Percentiles rank a stretch among this genome's conserved stretches.
Conservation (phyloP, 108 stramenopile species). For the Stephanodiscus triporus region DNA sequence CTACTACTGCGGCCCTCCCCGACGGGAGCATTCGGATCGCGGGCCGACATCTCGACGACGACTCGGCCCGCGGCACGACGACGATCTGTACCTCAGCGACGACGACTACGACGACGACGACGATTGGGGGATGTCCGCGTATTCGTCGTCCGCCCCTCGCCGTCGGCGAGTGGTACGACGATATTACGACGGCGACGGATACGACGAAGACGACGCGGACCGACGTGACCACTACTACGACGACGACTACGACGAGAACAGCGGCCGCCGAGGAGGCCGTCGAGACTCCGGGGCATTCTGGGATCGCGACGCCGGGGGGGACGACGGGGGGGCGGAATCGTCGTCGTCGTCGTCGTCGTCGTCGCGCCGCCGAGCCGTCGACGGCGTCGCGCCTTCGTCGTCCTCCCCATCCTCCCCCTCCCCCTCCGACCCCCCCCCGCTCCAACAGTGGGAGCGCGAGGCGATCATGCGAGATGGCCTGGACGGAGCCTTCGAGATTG, state of each 20-base stretch:
- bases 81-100: conserved; percentile 34
- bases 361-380: no score
- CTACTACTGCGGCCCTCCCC: not conserved
- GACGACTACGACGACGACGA: conserved; percentile 33
- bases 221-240: no score
- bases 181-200: not conserved
- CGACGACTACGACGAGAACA: not conserved
- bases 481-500: conserved; percentile 26
- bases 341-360: no score
- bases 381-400: no score
- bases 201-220: not conserved
- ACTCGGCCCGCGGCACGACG: not conserved
- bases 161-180: not conserved
- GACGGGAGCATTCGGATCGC: not conserved
- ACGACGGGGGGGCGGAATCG: no score
- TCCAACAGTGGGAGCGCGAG: conserved; percentile 28
- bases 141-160: conserved; percentile 3
- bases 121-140: conserved; percentile 46
- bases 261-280: not conserved
- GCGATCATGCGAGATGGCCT: conserved; percentile 24
- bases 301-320: no score
- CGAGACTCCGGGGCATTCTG: no score
- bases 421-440: not conserved
- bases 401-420: not conserved
- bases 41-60: no score